Base-by-base conservation (phyloP, 2,329 filamentous ascomycete genomes). In the Aspergillus eucalypticola region DNA sequence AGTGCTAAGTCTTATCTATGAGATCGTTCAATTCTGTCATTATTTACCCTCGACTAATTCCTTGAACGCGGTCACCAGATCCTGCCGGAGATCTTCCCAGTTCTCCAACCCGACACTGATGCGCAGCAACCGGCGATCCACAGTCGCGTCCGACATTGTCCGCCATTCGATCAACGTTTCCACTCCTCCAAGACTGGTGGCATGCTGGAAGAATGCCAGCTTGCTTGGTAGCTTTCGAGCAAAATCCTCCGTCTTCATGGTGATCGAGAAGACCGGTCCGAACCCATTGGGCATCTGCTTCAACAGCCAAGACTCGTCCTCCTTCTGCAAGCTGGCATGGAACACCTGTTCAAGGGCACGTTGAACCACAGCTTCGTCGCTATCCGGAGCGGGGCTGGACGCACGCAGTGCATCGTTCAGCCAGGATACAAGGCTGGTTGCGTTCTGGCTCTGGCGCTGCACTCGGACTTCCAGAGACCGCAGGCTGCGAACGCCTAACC, bases 161-260 rank as follows among this genome's bases (percentile, higher is more conserved):
- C 95, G 84, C 95, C 95, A 99, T 83, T 99, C 95, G 68, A 99
- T 93, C 80, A 98, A 78, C 71, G 91, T 95, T 84, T 98, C 95
- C 8, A 98, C 92, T 4, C 95, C 94, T 2, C 95, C 95, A 27
- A 98, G 78, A 75, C 91, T 96, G 2, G 95, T 99, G 5, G 95
- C 95, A 76, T 99, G 95, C 69, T 96, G 91, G 80, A 98, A 98
- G 48, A 96, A 83, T 2, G 82, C 73, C 73, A 98, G 78, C 75
- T 90, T 90, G 70, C 88, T 90, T 3, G 95, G 95, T 64, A 99
- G 77, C 29, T 80, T 76, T 65, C 83, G 85, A 3, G 95, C 93
- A 54, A 84, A 72, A 1, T 81, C 78, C 62, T 84, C 81, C 2
- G 83, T 79, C 69, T 84, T 84, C 79, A 91, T 83, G 60, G 83